phyloP scores from a whole-genome alignment of 73 alveolate species.

The Halteria grandinella region DNA sequence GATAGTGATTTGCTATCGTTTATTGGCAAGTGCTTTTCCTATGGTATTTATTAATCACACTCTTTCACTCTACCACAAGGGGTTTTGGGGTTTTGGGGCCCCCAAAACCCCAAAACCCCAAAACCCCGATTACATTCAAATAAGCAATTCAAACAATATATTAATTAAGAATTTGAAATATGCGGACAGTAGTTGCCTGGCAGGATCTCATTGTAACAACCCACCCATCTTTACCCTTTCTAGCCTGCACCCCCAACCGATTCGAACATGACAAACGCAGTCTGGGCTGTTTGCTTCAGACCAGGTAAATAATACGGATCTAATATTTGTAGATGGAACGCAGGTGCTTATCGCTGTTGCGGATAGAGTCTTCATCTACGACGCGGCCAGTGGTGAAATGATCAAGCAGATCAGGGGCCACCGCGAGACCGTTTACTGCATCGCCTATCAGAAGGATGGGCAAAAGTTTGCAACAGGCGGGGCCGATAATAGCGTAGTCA shows the following conservation, averaged over 20 bases:
- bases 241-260: conserved; percentile 74
- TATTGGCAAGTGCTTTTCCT: too few species aligned
- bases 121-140: too few species aligned
- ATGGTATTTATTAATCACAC: too few species aligned
- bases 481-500: conserved; percentile 81
- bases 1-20: too few species aligned
- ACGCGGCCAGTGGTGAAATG: conserved; percentile 67
- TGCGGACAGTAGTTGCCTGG: conserved; percentile 72
- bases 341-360: conserved; percentile 76
- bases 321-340: conserved; percentile 53
- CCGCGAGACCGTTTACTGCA: conserved; percentile 83
- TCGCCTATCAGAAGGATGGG: conserved; percentile 88
- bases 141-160: neutral
- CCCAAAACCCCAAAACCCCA: neutral
- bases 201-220: conserved; percentile 65
- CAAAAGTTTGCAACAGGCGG: conserved; percentile 80
- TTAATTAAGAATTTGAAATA: conserved; percentile 51
- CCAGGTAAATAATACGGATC: conserved; percentile 62
- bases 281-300: conserved; percentile 85
- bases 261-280: conserved; percentile 57
- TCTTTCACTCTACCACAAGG: too few species aligned
- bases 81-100: conserved; percentile 5
- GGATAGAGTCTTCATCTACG: conserved; percentile 72
- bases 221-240: neutral
- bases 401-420: conserved; percentile 74